Conservation (phyloP, 73 alveolate species). For the Halteria grandinella region DNA sequence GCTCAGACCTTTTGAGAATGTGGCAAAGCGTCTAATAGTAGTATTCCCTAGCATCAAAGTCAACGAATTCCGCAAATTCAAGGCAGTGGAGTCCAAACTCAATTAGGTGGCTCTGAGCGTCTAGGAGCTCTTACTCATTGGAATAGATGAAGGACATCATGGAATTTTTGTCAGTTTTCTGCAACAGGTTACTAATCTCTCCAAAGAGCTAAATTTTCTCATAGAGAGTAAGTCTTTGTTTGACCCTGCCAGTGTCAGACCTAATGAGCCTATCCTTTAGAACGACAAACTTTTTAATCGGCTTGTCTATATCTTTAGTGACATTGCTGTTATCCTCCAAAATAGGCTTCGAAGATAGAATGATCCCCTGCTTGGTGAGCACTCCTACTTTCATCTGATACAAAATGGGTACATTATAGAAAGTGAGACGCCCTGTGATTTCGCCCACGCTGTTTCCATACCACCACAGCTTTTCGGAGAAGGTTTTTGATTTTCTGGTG, state of each 20-base stretch:
- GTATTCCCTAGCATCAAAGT: constrained; percentile 64
- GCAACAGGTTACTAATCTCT: neutral
- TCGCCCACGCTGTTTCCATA: constrained; percentile 62
- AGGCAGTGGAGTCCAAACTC: constrained; percentile 68
- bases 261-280: constrained; percentile 29
- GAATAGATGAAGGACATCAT: constrained; percentile 76
- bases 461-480: constrained; percentile 58
- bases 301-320: constrained; percentile 31
- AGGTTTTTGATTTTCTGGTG: constrained; percentile 38
- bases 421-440: constrained; percentile 37
- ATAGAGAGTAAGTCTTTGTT: constrained; percentile 43
- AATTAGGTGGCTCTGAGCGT: constrained; percentile 62
- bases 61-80: constrained; percentile 71
- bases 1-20: constrained; percentile 74
- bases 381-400: constrained; percentile 70
- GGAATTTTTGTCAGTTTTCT: constrained; percentile 61
- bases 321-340: constrained; percentile 26
- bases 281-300: constrained; percentile 23
- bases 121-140: constrained; percentile 60
- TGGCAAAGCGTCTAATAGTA: constrained; percentile 59
- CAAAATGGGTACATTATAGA: constrained; percentile 42
- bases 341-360: constrained; percentile 66
- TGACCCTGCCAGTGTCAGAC: constrained; percentile 55
- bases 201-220: constrained; percentile 1
- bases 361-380: constrained; percentile 76